phyloP scores from a whole-genome alignment of 2,329 filamentous ascomycete genomes.

The Zymoseptoria pseudotritici region DNA sequence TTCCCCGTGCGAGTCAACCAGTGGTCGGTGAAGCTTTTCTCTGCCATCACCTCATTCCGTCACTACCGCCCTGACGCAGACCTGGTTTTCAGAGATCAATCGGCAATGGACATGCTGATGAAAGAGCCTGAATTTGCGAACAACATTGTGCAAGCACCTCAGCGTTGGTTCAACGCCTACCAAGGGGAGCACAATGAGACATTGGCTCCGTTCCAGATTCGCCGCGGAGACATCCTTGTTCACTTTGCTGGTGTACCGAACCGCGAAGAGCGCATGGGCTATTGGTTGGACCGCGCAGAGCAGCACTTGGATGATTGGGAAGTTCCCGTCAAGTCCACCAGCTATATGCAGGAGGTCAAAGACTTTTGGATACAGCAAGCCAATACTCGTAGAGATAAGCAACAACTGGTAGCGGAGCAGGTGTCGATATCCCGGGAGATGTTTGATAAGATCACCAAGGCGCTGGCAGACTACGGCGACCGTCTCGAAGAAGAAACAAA shows the following conservation, averaged over 20 bases:
- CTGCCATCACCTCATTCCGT: conserved; percentile 33
- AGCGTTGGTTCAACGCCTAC: conserved; percentile 41
- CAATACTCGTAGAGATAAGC: conserved; percentile 18
- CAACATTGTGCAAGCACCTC: conserved; percentile 32
- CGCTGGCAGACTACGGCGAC: conserved; percentile 24
- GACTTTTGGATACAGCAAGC: conserved; percentile 32
- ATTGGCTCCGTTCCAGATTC: conserved; percentile 30
- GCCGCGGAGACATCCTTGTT: conserved; percentile 37
- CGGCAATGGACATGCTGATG: conserved; percentile 35
- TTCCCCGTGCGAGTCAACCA: conserved; percentile 35
- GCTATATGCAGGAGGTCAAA: conserved; percentile 30
- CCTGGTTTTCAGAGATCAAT: conserved; percentile 35
- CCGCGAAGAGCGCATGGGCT: conserved; percentile 30
- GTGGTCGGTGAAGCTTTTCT: conserved; percentile 36
- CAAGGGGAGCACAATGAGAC: conserved; percentile 34
- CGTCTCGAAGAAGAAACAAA: conserved; percentile 20
- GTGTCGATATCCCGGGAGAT: conserved; percentile 20
- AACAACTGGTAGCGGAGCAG: conserved; percentile 15
- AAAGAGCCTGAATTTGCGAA: conserved; percentile 28
- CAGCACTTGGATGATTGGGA: conserved; percentile 34
- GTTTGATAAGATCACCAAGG: conserved; percentile 19
- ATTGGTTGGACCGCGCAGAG: conserved; percentile 34
- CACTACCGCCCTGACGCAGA: conserved; percentile 32
- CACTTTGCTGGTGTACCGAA: conserved; percentile 35
- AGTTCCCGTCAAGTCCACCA: conserved; percentile 31